Evolutionary conservation across 2,329 filamentous ascomycete species (phyloP).

Genomic region (Lachnellula arida): DNA sequence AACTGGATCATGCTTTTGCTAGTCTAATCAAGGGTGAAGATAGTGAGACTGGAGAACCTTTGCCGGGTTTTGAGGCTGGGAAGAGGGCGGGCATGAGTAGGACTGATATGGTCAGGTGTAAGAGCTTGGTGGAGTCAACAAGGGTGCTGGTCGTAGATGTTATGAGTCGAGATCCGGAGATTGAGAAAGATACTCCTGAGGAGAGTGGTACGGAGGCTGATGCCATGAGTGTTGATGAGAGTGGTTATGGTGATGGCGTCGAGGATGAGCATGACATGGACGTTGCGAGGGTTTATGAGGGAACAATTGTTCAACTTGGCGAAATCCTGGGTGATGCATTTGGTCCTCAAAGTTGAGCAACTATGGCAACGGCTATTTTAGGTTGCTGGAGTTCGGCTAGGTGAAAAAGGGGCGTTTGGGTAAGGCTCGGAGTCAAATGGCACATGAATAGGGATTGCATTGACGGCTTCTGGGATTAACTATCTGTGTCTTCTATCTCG

Average conservation of each 20-base stretch:
- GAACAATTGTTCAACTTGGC: conserved; percentile 70
- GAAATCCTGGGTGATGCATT: conserved; percentile 49
- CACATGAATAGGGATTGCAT: background rate
- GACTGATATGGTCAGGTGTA: conserved; percentile 84
- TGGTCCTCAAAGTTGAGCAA: background rate
- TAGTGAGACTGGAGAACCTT: conserved; percentile 54
- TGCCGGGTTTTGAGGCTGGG: conserved; percentile 67
- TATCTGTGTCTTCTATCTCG: conserved; percentile 12
- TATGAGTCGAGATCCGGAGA: conserved; percentile 50
- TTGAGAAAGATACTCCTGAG: conserved; percentile 39
- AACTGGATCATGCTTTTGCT: conserved; percentile 79
- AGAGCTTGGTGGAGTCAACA: conserved; percentile 73
- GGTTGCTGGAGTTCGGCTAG: background rate
- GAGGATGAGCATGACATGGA: conserved; percentile 62
- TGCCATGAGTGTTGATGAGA: conserved; percentile 31
- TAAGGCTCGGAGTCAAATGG: background rate
- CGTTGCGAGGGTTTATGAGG: conserved; percentile 72
- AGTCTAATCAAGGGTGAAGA: conserved; percentile 67
- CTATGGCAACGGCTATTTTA: no score
- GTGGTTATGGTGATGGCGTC: conserved; percentile 33
- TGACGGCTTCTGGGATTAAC: background rate
- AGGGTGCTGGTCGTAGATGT: conserved; percentile 66
- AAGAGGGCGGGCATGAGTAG: conserved; percentile 58
- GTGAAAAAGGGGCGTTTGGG: background rate
- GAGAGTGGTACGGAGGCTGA: conserved; percentile 32